Base-by-base conservation (phyloP, 352 stramenopile genomes). In the Pythium coloratum region DNA sequence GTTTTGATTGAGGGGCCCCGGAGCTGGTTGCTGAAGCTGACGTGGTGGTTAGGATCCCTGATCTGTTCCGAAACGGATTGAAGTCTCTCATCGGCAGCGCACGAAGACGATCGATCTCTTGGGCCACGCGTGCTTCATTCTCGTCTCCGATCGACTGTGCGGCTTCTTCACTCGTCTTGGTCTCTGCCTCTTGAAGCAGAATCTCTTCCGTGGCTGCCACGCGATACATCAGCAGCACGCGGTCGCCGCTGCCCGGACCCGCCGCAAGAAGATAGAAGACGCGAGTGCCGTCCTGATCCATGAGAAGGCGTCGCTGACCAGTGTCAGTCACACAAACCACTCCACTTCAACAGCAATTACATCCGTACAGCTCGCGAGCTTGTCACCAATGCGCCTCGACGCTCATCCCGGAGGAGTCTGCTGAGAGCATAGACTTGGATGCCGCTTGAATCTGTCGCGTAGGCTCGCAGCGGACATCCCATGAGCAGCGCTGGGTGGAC, bases 161-260 rank as follows among this genome's bases (percentile, higher is more conserved):
- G 13, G 24, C 2, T 16, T 6, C 26, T 0, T 54, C 42, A 30
- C 26, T 33, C 12, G 20, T 14, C 6, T 54, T 16, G 0, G 20
- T 16, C 13, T 54, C 28, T 24, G 24, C 18, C 26, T 60, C 50
- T 50, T 65, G 59, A 2, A 82, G 13, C 14, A 79, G 40, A 42
- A 82, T 47, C 33, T 84, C 71, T 46, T 84, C 77, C 24, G 73
- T 64, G 14, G 69, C 72, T 28, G 74, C 72, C 26, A 84, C 20
- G 34, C 67, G 66, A 59, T 75, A 76, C 40, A 84, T 57, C 6
- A 82, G 53, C 47, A 84, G 67, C 24, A 32, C 12, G 7, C 13
- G 8, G 2, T 30, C 24, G 13, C 24, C 56, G 9, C 24, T 49
- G 3, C 32, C 14, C 26, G 62, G 55, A 13, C 54, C 47, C 10